These are phyloP conservation scores for Eragrostis curvula DNA, from an alignment of 176 grass and related monocot species.

Conservation along the genomic window DNA sequence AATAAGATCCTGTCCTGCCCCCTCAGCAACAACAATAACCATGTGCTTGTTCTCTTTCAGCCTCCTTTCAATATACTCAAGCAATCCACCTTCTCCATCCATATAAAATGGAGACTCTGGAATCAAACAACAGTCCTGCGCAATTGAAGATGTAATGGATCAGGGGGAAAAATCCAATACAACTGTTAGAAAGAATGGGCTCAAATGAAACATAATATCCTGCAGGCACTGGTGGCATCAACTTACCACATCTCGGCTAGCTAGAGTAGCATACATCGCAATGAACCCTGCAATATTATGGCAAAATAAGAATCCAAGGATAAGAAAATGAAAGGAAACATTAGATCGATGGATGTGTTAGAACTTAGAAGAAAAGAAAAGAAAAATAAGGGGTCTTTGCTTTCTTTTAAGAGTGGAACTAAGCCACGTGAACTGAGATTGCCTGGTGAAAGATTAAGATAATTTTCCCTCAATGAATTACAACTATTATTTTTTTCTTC, in stretches of 20 bases:
- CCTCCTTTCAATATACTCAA: slow-evolving; percentile 79
- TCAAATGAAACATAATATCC: not conserved
- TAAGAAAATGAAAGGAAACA: not conserved
- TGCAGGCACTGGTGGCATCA: not conserved
- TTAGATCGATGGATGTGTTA: too few species aligned
- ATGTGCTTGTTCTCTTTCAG: slow-evolving; percentile 95
- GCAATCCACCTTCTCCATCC: slow-evolving; percentile 91
- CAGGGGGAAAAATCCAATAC: not conserved
- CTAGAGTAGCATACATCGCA: slow-evolving; percentile 97
- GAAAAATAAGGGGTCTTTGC: not conserved
- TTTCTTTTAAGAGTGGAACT: slow-evolving; percentile 10
- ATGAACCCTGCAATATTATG: slow-evolving; percentile 74
- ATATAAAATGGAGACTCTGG: slow-evolving; percentile 97
- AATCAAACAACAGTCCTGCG: slow-evolving; percentile 91
- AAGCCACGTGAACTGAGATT: slow-evolving; percentile 26
- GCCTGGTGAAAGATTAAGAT: not conserved
- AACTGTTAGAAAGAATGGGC: slow-evolving; percentile 4
- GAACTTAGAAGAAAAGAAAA: too few species aligned
- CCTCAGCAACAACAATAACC: slow-evolving; percentile 96
- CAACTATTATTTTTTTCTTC: not conserved
- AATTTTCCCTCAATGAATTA: not conserved
- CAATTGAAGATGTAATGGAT: slow-evolving; percentile 25
- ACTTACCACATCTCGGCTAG: slow-evolving; percentile 96
- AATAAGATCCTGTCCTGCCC: slow-evolving; percentile 94
- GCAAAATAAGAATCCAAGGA: slow-evolving; percentile 18